A percentile compares a stretch with the other conserved stretches of the same genome.
phyloP scores from a whole-genome alignment of 352 stramenopile genomes.

The Saprolegnia diclina region DNA sequence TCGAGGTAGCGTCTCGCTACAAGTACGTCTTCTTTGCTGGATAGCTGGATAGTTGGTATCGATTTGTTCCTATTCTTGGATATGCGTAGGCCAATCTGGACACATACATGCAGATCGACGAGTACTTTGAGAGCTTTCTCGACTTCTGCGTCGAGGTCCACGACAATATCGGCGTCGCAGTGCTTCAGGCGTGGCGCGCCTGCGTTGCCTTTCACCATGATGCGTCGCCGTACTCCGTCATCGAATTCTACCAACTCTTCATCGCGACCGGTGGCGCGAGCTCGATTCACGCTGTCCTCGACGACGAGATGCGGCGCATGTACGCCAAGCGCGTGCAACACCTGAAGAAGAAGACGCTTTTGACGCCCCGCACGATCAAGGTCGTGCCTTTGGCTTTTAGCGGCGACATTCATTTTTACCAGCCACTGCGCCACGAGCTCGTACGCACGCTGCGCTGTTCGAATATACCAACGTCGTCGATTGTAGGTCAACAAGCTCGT shows the following conservation, averaged over 20 bases:
- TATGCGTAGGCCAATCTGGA: slow-evolving; percentile 22
- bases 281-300: slow-evolving; percentile 2
- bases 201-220: slow-evolving; percentile 16
- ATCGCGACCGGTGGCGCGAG: neutral
- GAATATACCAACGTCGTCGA: neutral
- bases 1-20: slow-evolving; percentile 16
- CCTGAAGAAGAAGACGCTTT: slow-evolving; percentile 22
- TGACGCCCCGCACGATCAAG: slow-evolving; percentile 5
- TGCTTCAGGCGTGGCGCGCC: slow-evolving; percentile 23
- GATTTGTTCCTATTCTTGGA: neutral
- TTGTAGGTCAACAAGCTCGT: slow-evolving; percentile 10
- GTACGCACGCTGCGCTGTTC: too few species aligned
- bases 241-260: slow-evolving; percentile 24
- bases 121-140: slow-evolving; percentile 21
- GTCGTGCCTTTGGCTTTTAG: neutral
- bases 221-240: neutral
- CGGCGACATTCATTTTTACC: slow-evolving; percentile 16
- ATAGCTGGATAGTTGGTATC: neutral
- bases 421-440: slow-evolving; percentile 20
- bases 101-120: slow-evolving; percentile 14
- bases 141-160: slow-evolving; percentile 12
- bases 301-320: slow-evolving; percentile 9
- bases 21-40: too few species aligned
- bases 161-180: neutral
- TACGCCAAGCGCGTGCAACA: slow-evolving; percentile 20